phyloP scores from a whole-genome alignment of 2,329 filamentous ascomycete genomes.

The Alternaria tenuissima region DNA sequence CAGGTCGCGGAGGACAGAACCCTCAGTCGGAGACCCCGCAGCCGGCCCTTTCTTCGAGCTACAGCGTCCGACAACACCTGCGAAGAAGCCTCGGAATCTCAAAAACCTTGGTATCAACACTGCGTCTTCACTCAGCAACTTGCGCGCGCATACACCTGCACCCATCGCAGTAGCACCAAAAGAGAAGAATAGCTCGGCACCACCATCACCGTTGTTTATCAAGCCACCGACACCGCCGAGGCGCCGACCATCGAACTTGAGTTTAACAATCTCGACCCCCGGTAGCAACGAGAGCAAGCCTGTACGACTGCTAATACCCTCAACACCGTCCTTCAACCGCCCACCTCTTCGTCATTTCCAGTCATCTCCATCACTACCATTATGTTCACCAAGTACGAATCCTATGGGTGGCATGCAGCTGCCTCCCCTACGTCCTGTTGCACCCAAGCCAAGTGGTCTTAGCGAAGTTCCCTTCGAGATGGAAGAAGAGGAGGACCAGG shows the following conservation, averaged over 20 bases:
- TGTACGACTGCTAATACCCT: constrained; percentile 65
- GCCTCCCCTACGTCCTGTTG: constrained; percentile 50
- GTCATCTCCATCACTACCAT: constrained; percentile 67
- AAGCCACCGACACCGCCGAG: constrained; percentile 76
- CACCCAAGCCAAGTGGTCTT: constrained; percentile 47
- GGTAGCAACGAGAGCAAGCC: constrained; percentile 65
- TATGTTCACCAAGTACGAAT: constrained; percentile 61
- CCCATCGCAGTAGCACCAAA: constrained; percentile 60
- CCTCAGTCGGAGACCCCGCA: constrained; percentile 54
- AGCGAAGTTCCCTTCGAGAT: constrained; percentile 73
- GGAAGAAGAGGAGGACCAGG: constrained; percentile 71
- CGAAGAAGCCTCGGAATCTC: constrained; percentile 79
- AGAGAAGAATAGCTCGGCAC: constrained; percentile 63
- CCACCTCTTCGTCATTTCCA: constrained; percentile 66
- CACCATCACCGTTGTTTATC: constrained; percentile 78
- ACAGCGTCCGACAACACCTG: constrained; percentile 60
- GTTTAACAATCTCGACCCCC: constrained; percentile 74
- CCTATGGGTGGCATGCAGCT: constrained; percentile 62
- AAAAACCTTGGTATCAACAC: constrained; percentile 84
- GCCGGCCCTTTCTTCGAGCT: constrained; percentile 63
- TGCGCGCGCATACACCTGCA: constrained; percentile 61
- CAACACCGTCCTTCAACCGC: constrained; percentile 64
- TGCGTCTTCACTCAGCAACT: constrained; percentile 56
- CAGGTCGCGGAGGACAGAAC: constrained; percentile 46
- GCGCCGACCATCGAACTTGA: constrained; percentile 78